A percentile compares a stretch with the other conserved stretches of the same genome.
phyloP scores from a whole-genome alignment of 2,329 filamentous ascomycete genomes.

The Huntiella savannae region DNA sequence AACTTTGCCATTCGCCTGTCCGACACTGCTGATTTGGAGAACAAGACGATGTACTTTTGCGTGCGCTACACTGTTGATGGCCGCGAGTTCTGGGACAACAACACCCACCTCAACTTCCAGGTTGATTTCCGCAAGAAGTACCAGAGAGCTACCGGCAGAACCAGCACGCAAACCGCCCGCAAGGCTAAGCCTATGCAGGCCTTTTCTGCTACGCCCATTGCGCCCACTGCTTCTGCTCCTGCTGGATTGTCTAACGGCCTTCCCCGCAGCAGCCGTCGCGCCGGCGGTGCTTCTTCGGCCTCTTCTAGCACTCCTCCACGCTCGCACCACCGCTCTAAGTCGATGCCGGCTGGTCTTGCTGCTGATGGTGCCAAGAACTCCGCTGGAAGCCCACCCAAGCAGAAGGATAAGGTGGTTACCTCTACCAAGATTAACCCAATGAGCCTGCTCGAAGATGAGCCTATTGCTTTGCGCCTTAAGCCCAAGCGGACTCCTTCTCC shows the following conservation, averaged over 20 bases:
- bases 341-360: constrained; percentile 41
- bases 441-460: constrained; percentile 38
- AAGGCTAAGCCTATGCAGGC: constrained; percentile 10
- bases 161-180: constrained; percentile 25
- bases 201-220: constrained; percentile 1
- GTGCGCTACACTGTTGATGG: constrained; percentile 72
- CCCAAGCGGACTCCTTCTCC: constrained; percentile 34
- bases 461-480: constrained; percentile 48
- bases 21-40: constrained; percentile 77
- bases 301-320: constrained; percentile 2
- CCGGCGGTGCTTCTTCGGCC: constrained; percentile 16
- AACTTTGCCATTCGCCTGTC: constrained; percentile 85
- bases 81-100: constrained; percentile 91
- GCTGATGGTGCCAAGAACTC: constrained; percentile 23
- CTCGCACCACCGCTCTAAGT: constrained; percentile 27
- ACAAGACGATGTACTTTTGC: constrained; percentile 84
- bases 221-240: not conserved
- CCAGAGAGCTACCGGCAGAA: constrained; percentile 41
- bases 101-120: constrained; percentile 71
- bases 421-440: constrained; percentile 3
- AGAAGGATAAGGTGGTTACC: not conserved
- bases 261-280: constrained; percentile 46
- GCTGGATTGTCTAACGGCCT: constrained; percentile 25
- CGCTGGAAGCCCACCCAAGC: not conserved
- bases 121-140: constrained; percentile 76